These are phyloP conservation scores for Entoloma clypeatum DNA, from an alignment of 1,284 basidiomycete species.

Conservation along the genomic window DNA sequence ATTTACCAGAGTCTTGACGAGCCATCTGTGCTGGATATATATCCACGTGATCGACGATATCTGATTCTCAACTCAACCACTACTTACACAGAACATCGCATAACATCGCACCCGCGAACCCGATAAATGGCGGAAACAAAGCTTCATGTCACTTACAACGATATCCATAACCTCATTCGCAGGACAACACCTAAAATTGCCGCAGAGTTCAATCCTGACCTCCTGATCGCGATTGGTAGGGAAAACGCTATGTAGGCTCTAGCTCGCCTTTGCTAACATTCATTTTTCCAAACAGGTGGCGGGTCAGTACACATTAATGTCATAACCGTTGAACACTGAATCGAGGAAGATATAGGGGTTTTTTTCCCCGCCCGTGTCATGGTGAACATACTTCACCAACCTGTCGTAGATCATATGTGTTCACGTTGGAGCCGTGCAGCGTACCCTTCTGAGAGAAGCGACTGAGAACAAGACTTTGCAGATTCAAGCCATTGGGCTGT, in stretches of 20 bases:
- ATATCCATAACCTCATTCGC: constrained; percentile 79
- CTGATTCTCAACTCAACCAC: too few relatives aligned
- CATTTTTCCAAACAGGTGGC: constrained; percentile 50
- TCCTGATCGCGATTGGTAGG: constrained; percentile 79
- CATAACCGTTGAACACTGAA: not conserved
- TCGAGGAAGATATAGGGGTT: constrained; percentile 48
- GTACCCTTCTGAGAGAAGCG: constrained; percentile 81
- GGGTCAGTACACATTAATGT: constrained; percentile 50
- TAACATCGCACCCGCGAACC: too few relatives aligned
- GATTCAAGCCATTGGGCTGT: constrained; percentile 90
- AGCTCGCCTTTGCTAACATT: constrained; percentile 13
- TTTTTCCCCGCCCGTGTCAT: constrained; percentile 94
- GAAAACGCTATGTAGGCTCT: constrained; percentile 11
- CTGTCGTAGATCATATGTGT: constrained; percentile 2
- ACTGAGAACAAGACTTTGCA: constrained; percentile 77
- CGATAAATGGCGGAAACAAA: constrained; percentile 44
- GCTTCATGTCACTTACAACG: constrained; percentile 79
- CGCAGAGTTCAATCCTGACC: constrained; percentile 67
- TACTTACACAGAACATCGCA: too few relatives aligned
- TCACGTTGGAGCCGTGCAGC: constrained; percentile 38
- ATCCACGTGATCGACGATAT: too few relatives aligned
- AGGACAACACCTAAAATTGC: constrained; percentile 58
- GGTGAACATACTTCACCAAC: constrained; percentile 37
- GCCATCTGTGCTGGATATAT: too few relatives aligned
- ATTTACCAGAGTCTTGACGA: constrained; percentile 10